Evolutionary conservation across 2,329 filamentous ascomycete species (phyloP).

Genomic region (Cladosporium halotolerans): DNA sequence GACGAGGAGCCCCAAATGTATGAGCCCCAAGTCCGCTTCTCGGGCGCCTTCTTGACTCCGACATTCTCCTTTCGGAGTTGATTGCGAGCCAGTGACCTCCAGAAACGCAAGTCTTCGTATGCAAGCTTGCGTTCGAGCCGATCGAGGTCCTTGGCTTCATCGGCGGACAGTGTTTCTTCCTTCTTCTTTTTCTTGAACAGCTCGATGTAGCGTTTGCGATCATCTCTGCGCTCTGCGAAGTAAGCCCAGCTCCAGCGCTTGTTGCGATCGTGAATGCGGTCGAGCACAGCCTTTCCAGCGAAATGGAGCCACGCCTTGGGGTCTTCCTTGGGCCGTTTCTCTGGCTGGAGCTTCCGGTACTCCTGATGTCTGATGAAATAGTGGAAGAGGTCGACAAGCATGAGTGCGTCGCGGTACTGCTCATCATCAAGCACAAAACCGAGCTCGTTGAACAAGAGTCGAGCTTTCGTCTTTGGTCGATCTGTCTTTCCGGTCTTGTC

Average conservation of each 20-base stretch:
- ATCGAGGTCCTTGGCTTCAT: conserved; percentile 67
- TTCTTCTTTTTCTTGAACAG: conserved; percentile 89
- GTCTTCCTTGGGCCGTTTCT: conserved; percentile 78
- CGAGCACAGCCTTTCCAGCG: conserved; percentile 79
- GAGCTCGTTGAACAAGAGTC: conserved; percentile 91
- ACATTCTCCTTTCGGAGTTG: conserved; percentile 93
- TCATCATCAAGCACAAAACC: conserved; percentile 96
- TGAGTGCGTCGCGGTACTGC: conserved; percentile 92
- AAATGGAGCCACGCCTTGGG: conserved; percentile 89
- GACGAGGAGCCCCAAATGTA: conserved; percentile 77
- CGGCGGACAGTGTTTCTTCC: conserved; percentile 58
- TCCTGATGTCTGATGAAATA: conserved; percentile 98
- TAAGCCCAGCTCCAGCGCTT: conserved; percentile 93
- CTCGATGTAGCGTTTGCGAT: conserved; percentile 81
- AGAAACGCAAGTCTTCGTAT: conserved; percentile 96
- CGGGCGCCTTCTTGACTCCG: conserved; percentile 68
- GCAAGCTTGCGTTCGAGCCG: conserved; percentile 77
- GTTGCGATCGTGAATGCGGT: conserved; percentile 93
- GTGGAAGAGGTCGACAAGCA: conserved; percentile 98
- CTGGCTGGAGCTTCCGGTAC: conserved; percentile 87
- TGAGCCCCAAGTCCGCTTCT: conserved; percentile 76
- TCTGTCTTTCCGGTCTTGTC: conserved; percentile 82
- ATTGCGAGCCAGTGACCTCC: conserved; percentile 88
- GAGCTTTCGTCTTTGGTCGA: conserved; percentile 80
- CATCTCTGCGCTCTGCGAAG: conserved; percentile 85